These are phyloP conservation scores for Lasiodiplodia theobromae DNA, from an alignment of 2,329 filamentous ascomycete species.

Conservation along the genomic window DNA sequence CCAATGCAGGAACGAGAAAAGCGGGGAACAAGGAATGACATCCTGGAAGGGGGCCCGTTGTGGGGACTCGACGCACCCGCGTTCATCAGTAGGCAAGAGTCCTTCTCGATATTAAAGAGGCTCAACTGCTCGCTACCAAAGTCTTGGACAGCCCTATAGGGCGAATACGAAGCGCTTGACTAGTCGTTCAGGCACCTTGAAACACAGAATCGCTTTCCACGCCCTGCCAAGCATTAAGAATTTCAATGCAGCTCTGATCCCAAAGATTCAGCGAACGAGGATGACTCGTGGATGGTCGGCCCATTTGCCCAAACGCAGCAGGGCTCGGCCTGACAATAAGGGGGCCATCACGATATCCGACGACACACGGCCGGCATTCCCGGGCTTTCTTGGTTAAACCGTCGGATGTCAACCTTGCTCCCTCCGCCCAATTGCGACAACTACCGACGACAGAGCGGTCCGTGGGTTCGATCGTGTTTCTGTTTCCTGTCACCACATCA, in stretches of 20 bases:
- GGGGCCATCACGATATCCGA: neutral
- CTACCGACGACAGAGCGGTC: neutral
- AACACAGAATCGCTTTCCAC: neutral
- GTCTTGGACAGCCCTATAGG: conserved; percentile 4
- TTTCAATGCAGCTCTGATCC: neutral
- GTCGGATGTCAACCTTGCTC: neutral
- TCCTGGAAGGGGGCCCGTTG: conserved; percentile 13
- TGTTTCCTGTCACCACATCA: neutral
- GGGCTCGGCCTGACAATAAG: neutral
- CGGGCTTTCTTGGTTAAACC: neutral
- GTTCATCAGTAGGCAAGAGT: neutral
- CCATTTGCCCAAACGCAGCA: neutral
- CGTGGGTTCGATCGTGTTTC: neutral
- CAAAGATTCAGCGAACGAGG: neutral
- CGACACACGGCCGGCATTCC: neutral
- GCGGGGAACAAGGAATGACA: conserved; percentile 10
- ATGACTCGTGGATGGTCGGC: neutral
- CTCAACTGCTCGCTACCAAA: neutral
- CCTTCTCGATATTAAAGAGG: neutral
- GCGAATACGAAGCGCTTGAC: conserved; percentile 5
- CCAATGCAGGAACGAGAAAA: conserved; percentile 18
- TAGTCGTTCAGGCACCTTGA: neutral
- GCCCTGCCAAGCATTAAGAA: neutral
- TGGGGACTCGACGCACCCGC: conserved; percentile 17
- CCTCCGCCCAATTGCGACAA: neutral